Conservation (phyloP, 805 yeast species). For the Candida manassasensis region DNA sequence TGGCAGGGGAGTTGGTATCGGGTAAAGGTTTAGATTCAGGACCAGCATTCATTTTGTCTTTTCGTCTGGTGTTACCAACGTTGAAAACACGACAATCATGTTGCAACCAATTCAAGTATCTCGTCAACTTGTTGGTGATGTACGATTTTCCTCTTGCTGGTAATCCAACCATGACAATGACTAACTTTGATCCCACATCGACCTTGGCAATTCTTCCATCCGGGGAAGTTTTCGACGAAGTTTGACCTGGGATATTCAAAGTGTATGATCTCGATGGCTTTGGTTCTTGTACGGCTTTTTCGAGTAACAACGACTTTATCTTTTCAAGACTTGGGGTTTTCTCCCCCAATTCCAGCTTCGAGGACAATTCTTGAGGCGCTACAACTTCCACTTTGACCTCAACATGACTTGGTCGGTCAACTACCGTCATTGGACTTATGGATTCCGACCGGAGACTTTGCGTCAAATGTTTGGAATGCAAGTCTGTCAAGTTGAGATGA, state of each 20-base stretch:
- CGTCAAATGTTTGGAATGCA: constrained; percentile 10
- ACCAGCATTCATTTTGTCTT: constrained; percentile 57
- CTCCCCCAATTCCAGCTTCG: constrained; percentile 24
- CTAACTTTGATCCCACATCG: constrained; percentile 79
- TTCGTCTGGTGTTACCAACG: constrained; percentile 91
- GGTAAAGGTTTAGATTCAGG: constrained; percentile 63
- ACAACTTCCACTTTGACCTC: neutral
- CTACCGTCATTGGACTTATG: constrained; percentile 12
- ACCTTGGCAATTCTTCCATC: constrained; percentile 60
- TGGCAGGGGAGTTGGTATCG: constrained; percentile 34
- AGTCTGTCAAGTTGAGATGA: constrained; percentile 35
- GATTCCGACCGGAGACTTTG: constrained; percentile 7
- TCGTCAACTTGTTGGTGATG: constrained; percentile 82
- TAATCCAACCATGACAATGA: constrained; percentile 92
- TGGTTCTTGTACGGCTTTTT: constrained; percentile 19
- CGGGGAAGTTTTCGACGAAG: constrained; percentile 73
- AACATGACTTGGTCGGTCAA: neutral
- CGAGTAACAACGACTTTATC: constrained; percentile 29
- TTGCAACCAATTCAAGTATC: constrained; percentile 92
- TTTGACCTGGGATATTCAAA: constrained; percentile 87
- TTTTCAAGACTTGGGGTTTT: constrained; percentile 40
- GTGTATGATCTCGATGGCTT: constrained; percentile 64
- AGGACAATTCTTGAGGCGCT: constrained; percentile 27
- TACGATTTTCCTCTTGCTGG: constrained; percentile 94
- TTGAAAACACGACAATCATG: constrained; percentile 88